Base-by-base conservation (phyloP, 1,284 basidiomycete genomes). In the Abortiporus biennis region DNA sequence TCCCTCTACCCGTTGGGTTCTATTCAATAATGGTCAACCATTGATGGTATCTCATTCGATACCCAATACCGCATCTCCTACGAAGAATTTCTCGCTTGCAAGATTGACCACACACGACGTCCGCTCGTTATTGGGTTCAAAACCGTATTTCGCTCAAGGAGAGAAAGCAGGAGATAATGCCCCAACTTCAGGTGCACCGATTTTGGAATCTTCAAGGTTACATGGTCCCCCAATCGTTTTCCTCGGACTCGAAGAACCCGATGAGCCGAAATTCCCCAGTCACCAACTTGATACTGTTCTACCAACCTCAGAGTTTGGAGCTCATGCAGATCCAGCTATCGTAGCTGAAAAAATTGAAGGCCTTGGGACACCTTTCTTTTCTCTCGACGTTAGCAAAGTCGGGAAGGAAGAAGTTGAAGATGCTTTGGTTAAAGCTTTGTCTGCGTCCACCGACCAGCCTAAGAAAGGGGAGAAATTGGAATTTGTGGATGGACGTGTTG, bases 311-410 rank as follows among this genome's bases (percentile, higher is more conserved):
- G 80, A 85, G 25, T 80, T 85, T 47, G 69, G 67, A 45, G 69
- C 55, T 11, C 56, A 59, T 45, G 38, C 55, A 35, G 55, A 58
- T 34, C 45, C 57, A 11, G 55, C 62, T 16, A 56, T 63, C 25
- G 66, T 74, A 36, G 69, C 82, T 1, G 69, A 74, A 35, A 76
- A 80, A 42, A 69, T 92, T 4, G 60, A 77, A 24, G n/a, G n/a
- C n/a, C n/a, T n/a, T n/a, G 90, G 89, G 19, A 76, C 74, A 4
- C 80, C 88, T 0, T 91, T 84, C 58, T 94, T 93, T 59, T 73
- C 89, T 0, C 51, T 94, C 46, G 90, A 93, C 57, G 69, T 88
- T 0, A 71, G 69, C 3, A 73, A 78, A 38, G 57, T 78, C 15
- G 66, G 70, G 2, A 57, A 76, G n/a, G 54, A 62, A 17, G 54